These are phyloP conservation scores for Pseudozyma sp. DNA, from an alignment of 1,284 basidiomycete species.

Conservation along the genomic window DNA sequence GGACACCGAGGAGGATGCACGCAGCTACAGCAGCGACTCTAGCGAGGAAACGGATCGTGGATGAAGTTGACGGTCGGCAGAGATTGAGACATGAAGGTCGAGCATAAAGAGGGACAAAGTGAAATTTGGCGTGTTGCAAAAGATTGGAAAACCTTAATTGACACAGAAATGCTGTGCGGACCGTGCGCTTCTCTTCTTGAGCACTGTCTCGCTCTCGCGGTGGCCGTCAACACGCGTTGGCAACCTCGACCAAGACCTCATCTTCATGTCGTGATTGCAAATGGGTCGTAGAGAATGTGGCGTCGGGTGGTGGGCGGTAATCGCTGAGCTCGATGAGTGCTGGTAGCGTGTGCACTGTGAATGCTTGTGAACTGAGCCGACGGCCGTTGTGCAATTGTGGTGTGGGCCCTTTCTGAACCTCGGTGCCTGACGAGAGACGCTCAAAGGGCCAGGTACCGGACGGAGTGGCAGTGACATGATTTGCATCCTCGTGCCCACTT, in stretches of 20 bases:
- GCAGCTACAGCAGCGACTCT: conserved; percentile 10
- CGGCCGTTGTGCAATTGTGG: too few species aligned
- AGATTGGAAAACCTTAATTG: not conserved
- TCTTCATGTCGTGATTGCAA: not conserved
- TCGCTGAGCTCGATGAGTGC: too few species aligned
- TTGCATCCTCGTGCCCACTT: too few species aligned
- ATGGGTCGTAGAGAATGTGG: too few species aligned
- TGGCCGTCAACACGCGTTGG: conserved; percentile 14
- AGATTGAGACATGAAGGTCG: not conserved
- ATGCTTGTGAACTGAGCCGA: too few species aligned
- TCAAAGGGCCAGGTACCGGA: too few species aligned
- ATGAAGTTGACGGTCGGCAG: not conserved
- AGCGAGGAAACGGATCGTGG: conserved; percentile 6
- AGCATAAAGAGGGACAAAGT: not conserved
- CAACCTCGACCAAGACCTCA: conserved; percentile 2
- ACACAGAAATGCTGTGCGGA: not conserved
- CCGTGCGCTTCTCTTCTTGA: conserved; percentile 8
- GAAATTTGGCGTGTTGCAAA: not conserved
- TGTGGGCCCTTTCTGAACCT: too few species aligned
- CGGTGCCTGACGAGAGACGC: too few species aligned
- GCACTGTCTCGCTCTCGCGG: not conserved
- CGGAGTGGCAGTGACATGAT: too few species aligned
- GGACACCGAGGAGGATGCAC: conserved; percentile 15
- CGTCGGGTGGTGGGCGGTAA: too few species aligned
- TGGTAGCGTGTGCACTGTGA: too few species aligned